These are phyloP conservation scores for Knoxia roxburghii DNA, from an alignment of 257 asterid species.

Conservation along the genomic window DNA sequence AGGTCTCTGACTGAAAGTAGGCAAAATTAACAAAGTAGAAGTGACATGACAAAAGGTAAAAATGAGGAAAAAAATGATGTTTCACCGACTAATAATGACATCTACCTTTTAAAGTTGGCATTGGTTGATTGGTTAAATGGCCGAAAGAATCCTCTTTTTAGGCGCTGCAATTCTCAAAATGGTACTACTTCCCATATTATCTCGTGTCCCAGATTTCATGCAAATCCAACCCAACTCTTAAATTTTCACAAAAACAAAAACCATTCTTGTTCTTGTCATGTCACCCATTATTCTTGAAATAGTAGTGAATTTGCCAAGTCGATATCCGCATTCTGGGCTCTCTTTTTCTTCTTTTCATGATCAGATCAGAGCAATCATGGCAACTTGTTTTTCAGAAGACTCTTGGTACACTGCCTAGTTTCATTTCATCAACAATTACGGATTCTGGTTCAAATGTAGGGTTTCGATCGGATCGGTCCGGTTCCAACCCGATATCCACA, in stretches of 20 bases:
- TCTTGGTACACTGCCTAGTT: too few species aligned
- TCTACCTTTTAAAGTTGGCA: background rate
- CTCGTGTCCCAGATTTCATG: background rate
- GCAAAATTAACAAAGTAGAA: background rate
- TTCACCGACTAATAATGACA: background rate
- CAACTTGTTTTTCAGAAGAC: too few species aligned
- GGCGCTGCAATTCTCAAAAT: constrained; percentile 9
- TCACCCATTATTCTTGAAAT: background rate
- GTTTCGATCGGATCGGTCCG: too few species aligned
- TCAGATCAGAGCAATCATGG: background rate
- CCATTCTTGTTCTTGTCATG: too few species aligned
- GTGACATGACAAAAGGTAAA: constrained; percentile 4
- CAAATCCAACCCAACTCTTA: background rate
- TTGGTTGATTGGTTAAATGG: background rate
- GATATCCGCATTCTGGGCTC: background rate
- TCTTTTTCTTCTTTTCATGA: background rate
- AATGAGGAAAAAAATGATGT: background rate
- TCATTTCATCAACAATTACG: too few species aligned
- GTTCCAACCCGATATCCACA: too few species aligned
- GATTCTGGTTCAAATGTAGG: too few species aligned
- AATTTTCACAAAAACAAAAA: background rate
- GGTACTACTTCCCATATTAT: background rate
- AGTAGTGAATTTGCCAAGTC: background rate
- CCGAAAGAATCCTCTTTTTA: constrained; percentile 1
- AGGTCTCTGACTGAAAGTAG: constrained; percentile 1